These are phyloP conservation scores for Vitis hybrid DNA, from an alignment of 177 flowering plant species.

Conservation along the genomic window DNA sequence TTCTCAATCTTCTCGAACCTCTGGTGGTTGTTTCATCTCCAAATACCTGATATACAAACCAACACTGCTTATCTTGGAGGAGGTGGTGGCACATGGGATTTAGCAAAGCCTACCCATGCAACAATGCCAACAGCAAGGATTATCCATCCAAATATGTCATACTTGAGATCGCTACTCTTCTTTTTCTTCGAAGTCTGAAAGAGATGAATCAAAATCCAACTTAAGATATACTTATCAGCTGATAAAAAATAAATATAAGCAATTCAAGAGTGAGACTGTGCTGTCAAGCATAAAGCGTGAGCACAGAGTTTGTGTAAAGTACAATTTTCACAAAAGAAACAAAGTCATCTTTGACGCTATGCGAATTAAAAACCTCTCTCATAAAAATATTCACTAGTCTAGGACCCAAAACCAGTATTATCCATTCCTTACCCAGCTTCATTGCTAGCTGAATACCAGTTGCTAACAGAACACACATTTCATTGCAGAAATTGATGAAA, in stretches of 20 bases:
- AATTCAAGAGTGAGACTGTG: not conserved
- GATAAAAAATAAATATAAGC: not conserved
- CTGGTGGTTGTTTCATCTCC: not conserved
- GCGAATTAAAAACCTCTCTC: too few relatives aligned
- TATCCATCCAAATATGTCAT: conserved; percentile 85
- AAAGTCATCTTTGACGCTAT: too few relatives aligned
- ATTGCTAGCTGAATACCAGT: too few relatives aligned
- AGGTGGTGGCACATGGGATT: conserved; percentile 61
- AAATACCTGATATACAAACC: not conserved
- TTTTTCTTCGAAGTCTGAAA: conserved; percentile 61
- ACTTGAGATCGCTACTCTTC: conserved; percentile 66
- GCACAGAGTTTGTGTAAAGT: too few relatives aligned
- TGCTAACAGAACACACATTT: too few relatives aligned
- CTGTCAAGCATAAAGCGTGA: too few relatives aligned
- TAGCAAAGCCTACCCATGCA: conserved; percentile 79
- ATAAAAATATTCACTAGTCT: too few relatives aligned
- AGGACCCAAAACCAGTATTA: too few relatives aligned
- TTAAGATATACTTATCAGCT: not conserved
- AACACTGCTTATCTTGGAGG: conserved; percentile 55
- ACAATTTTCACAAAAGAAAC: too few relatives aligned
- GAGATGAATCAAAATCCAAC: conserved; percentile 7
- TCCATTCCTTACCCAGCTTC: too few relatives aligned
- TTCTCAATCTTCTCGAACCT: not conserved
- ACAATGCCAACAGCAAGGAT: conserved; percentile 78
- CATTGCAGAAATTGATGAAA: too few relatives aligned